Evolutionary conservation across 2,329 filamentous ascomycete genomes (phyloP).

Genomic region (Diplodia sapinea): DNA sequence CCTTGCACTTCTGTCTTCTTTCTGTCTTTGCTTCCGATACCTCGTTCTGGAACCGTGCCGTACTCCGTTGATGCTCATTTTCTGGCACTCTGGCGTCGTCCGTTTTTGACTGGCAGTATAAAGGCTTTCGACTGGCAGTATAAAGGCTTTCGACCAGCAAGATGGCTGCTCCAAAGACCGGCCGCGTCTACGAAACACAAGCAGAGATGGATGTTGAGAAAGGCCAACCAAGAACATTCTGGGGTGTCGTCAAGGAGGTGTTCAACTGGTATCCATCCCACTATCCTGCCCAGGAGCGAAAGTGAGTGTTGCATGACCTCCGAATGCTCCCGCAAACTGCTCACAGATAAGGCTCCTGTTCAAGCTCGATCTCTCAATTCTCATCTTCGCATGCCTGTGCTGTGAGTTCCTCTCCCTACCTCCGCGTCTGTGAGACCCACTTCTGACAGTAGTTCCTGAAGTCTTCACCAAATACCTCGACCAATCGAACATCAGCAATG

Average conservation of each 20-base stretch:
- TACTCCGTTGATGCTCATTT: constrained; percentile 23
- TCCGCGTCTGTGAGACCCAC: not conserved
- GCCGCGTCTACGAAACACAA: not conserved
- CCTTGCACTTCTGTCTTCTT: not conserved
- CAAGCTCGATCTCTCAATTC: constrained; percentile 46
- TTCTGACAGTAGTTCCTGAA: constrained; percentile 27
- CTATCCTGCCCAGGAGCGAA: constrained; percentile 45
- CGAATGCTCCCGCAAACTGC: constrained; percentile 34
- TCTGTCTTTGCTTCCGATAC: not conserved
- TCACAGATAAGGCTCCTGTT: constrained; percentile 39
- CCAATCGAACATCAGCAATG: constrained; percentile 41
- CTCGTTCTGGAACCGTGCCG: not conserved
- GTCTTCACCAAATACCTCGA: constrained; percentile 48
- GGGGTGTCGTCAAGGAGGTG: constrained; percentile 33
- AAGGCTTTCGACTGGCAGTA: not conserved
- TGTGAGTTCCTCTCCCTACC: constrained; percentile 37
- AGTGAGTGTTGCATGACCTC: constrained; percentile 38
- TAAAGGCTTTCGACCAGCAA: too few relatives aligned
- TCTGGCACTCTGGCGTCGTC: constrained; percentile 3
- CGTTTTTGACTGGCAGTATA: not conserved
- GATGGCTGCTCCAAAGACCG: not conserved
- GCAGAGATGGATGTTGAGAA: constrained; percentile 1
- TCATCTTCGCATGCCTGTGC: constrained; percentile 48
- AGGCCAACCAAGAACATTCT: constrained; percentile 16
- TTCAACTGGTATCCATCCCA: constrained; percentile 46